Evolutionary conservation across 768 basidiomycete species (phyloP), one percentile per base, ranked within the genome.

Genomic region (Suillus fuscotomentosus): DNA sequence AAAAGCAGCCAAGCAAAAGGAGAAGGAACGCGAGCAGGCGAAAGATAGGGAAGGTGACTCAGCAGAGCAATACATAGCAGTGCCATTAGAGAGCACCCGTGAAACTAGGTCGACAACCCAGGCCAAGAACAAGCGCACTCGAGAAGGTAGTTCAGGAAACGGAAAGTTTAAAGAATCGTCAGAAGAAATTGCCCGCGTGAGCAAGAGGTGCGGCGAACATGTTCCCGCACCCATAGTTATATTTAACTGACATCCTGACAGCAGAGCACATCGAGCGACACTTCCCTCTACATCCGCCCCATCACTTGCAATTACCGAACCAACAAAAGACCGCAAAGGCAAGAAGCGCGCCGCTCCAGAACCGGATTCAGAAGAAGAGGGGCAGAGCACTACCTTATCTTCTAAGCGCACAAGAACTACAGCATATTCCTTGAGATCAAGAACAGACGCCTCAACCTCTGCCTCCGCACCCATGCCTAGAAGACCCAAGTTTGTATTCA

Each of bases 291-390:
- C 69, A 60, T 78, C 67, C 70, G 80, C 71, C 57, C 80, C 68
- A 73, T 83, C 69, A 76, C 84, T 78, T 79, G 85, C 78, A 63
- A 94, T 93, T 77, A 88, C 88, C 87, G 93, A 94, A 82, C 86
- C 89, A 57, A 69, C 79, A 3, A 83, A 83, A 72, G 92, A 94
- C 78, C 77, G 78, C 68, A 96, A 96, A 78, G 95, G 94, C 64
- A 97, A 97, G 87, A 97, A 96, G 80, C 90, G 93, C 71, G 94
- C 93, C 45, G 86, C 83, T 39, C 89, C 90, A 56, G 91, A 94
- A 78, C 77, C 80, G 41, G 78, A 77, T 68, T 86, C 86, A 51
- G 90, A 90, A 77, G 87, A 90, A 74, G 90, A 92, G 75, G 79
- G 81, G 31, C 72, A 72, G 57, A 76, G 81, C 69, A 79, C 80